Percentiles rank a stretch among this genome's conserved stretches.
phyloP scores from a whole-genome alignment of 352 stramenopile genomes.

The Elongisporangium anandrum region DNA sequence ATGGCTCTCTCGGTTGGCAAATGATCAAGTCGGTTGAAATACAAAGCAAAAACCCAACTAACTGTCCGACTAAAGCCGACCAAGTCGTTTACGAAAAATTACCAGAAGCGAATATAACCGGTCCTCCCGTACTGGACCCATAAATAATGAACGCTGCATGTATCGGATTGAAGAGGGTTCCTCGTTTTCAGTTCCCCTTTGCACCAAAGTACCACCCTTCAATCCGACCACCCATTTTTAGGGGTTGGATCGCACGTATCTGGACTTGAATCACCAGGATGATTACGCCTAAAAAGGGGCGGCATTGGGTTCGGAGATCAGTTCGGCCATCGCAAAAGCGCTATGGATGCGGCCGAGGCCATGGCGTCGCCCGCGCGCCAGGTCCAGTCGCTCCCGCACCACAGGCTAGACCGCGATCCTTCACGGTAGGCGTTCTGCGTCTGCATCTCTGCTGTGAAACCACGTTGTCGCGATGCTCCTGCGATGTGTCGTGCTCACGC shows the following conservation, averaged over 20 bases:
- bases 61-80: background rate
- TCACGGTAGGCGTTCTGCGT: conserved; percentile 22
- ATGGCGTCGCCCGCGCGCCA: conserved; percentile 23
- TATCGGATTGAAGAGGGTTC: background rate
- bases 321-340: background rate
- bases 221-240: background rate
- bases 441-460: background rate
- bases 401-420: conserved; percentile 44
- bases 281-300: background rate
- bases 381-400: conserved; percentile 37
- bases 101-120: background rate
- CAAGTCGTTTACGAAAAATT: background rate
- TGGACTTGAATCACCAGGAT: background rate
- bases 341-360: background rate
- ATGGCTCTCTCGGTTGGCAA: conserved; percentile 7
- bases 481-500: background rate
- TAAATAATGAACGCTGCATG: background rate
- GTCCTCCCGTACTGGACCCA: background rate
- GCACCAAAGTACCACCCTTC: too few relatives aligned
- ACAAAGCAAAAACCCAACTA: background rate
- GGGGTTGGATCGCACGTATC: background rate
- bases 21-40: background rate
- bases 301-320: background rate
- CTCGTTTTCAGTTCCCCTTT: background rate
- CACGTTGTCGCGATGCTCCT: background rate